Base-by-base conservation (phyloP, 257 asterid species). In the Voacanga thouarsii region DNA sequence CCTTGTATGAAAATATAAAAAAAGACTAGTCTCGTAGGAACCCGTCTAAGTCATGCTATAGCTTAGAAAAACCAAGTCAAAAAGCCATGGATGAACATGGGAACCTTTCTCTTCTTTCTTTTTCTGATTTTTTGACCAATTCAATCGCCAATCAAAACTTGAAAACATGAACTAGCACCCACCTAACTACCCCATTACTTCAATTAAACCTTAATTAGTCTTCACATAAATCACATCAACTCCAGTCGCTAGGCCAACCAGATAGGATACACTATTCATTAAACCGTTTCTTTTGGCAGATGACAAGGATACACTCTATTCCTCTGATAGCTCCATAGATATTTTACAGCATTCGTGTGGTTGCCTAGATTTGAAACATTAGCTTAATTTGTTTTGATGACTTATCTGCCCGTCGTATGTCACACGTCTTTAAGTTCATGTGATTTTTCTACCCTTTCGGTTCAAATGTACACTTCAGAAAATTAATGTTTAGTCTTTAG, bases 301-400 rank as follows among this genome's bases (percentile, higher is more conserved):
- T 11, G 43, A 63, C 44, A 6, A 12, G 26, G 23, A 33, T 16
- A 2, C 24, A 1, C 12, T 37, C 71, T 21, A 53, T 68, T 21
- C 53, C 19, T 68, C 30, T 68, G 53, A 68, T 23, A 41, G 63
- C 45, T 30, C 76, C 76, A 49, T 49, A 28, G 76, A 72, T 72
- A 49, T 72, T 72, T 24, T 26, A 9, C 26, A 41, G 12, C 50
- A 30, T 18, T 37, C 33, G 30, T 53, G 56, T 39, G 80, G 56
- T 55, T 56, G 55, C 30, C 70, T 53, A 21, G 11, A 43, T 68
- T 26, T 71, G 75, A 77, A 67, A 56, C 57, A 24, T 50, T n/a
- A 55, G 47, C 23, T 12, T 28, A 65, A 14, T 15, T 72, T 12
- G 60, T 41, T 72, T 41, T 37, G 55, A 43, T 30, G 30, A 33